Conservation (phyloP, 1,139 yeast genomes). For the Casaregolazyma lundiana region DNA sequence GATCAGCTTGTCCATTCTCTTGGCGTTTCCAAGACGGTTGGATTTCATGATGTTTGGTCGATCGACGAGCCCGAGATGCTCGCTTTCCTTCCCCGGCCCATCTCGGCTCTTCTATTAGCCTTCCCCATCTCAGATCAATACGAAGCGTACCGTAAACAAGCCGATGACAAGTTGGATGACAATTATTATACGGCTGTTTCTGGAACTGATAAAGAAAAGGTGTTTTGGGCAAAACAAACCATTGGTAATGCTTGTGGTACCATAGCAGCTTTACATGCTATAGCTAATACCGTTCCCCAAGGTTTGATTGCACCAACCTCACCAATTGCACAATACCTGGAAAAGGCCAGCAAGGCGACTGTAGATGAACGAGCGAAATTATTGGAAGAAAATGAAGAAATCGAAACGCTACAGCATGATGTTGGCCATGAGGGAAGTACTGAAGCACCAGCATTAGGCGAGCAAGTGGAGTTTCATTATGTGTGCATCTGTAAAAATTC, state of each 20-base stretch:
- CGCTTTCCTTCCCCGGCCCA: slow-evolving; percentile 77
- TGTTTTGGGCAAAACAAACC: slow-evolving; percentile 74
- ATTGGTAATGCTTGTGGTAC: slow-evolving; percentile 91
- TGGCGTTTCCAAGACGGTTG: slow-evolving; percentile 59
- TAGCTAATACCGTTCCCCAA: slow-evolving; percentile 54
- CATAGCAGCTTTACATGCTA: slow-evolving; percentile 75
- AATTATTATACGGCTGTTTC: slow-evolving; percentile 26
- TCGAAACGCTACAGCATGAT: slow-evolving; percentile 54
- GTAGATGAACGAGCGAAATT: slow-evolving; percentile 42
- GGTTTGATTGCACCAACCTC: slow-evolving; percentile 34
- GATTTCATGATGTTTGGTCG: slow-evolving; percentile 79
- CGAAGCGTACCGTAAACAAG: slow-evolving; percentile 45
- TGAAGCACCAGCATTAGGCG: slow-evolving; percentile 68
- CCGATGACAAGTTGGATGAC: slow-evolving; percentile 31
- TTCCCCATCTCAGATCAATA: slow-evolving; percentile 71
- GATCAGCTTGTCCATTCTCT: slow-evolving; percentile 61
- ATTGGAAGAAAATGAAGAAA: slow-evolving; percentile 41
- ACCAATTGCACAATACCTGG: slow-evolving; percentile 31
- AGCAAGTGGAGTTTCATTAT: slow-evolving; percentile 67
- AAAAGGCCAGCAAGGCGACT: slow-evolving; percentile 23
- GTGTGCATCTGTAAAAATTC: slow-evolving; percentile 57
- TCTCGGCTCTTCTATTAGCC: slow-evolving; percentile 65
- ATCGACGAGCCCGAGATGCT: slow-evolving; percentile 74
- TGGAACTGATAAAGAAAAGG: slow-evolving; percentile 29
- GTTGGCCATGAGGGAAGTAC: slow-evolving; percentile 73